Base-by-base conservation (phyloP, 2,329 filamentous ascomycete species). In the Claviceps sp. region DNA sequence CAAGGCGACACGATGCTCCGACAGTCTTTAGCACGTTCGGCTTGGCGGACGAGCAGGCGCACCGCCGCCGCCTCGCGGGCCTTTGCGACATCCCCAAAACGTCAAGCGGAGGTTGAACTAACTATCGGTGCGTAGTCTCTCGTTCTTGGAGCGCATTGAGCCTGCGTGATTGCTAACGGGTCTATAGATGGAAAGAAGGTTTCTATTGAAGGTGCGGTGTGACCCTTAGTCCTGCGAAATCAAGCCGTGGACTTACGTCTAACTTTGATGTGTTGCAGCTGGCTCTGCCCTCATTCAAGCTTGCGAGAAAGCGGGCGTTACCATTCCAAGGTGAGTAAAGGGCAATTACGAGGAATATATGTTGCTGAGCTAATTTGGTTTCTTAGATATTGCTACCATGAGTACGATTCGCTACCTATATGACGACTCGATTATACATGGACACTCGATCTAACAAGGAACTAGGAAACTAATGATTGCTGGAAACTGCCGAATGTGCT, bases 401-500 rank as follows among this genome's bases (percentile, higher is more conserved):
- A 97, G 86, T 88, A 81, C 73, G 81, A 74, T 56, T 55, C 52
- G 58, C 22, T 26, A 47, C 37, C 34, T 11, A 56, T 58, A 43
- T 54, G 44, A 56, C 50, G 52, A 57, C 53, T 59, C 58, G 61
- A 60, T 59, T 49, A 60, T 59, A 47, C 61, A 61, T 62, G 58
- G 55, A 52, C 9, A n/a, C 59, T 53, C 53, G 30, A 51, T 61
- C 74, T 77, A 64, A 77, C 66, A 65, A 61, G 34, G 52, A 61
- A 61, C 52, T 65, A 91, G 87, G 69, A 97, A 98, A 75, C 80
- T 98, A 61, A 89, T 95, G 85, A 95, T 98, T 78, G 93, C 93
- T 65, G 93, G 93, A 72, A 98, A 97, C 74, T 98, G 93, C 72
- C 89, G 93, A 75, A 98, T 98, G 93, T 98, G 93, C 73, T 75